Evolutionary conservation across 78 protist species (phyloP).

Genomic region (Pelomyxa schiedti): DNA sequence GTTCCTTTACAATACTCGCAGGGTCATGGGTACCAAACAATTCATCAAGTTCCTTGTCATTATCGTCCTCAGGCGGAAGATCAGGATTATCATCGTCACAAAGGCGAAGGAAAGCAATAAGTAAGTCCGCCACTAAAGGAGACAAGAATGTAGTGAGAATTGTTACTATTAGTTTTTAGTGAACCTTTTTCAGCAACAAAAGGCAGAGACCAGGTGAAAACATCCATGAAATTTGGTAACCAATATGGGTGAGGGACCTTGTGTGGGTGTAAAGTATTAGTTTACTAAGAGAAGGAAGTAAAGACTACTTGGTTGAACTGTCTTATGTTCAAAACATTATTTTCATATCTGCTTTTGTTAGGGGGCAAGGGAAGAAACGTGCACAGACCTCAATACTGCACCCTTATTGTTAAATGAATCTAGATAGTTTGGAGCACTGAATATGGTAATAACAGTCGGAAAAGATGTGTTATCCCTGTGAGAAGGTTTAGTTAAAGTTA

Average conservation of each 20-base stretch:
- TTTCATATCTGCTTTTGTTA: conserved; percentile 51
- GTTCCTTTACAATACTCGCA: conserved; percentile 30
- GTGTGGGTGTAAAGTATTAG: too few relatives aligned
- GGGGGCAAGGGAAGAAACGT: neutral
- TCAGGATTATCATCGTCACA: conserved; percentile 64
- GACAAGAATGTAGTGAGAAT: conserved; percentile 13
- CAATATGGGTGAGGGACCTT: conserved; percentile 96
- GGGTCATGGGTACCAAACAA: conserved; percentile 27
- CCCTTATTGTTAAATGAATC: conserved; percentile 95
- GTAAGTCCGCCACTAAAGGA: conserved; percentile 42
- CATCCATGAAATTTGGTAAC: conserved; percentile 96
- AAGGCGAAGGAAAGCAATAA: conserved; percentile 21
- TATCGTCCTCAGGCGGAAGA: too few relatives aligned
- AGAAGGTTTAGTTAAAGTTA: conserved; percentile 72
- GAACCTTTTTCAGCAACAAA: conserved; percentile 88
- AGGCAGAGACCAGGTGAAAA: conserved; percentile 96
- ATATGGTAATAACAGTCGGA: conserved; percentile 95
- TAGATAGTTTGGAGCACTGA: conserved; percentile 97
- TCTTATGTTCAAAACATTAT: conserved; percentile 87
- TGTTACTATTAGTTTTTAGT: neutral
- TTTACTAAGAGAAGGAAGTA: too few relatives aligned
- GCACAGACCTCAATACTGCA: conserved; percentile 23
- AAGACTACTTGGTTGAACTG: conserved; percentile 83
- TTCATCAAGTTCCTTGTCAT: conserved; percentile 8
- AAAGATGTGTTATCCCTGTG: conserved; percentile 71